These are phyloP conservation scores for Kentomonas sorsogonicus DNA, from an alignment of 208 protist genomes.

Conservation along the genomic window DNA sequence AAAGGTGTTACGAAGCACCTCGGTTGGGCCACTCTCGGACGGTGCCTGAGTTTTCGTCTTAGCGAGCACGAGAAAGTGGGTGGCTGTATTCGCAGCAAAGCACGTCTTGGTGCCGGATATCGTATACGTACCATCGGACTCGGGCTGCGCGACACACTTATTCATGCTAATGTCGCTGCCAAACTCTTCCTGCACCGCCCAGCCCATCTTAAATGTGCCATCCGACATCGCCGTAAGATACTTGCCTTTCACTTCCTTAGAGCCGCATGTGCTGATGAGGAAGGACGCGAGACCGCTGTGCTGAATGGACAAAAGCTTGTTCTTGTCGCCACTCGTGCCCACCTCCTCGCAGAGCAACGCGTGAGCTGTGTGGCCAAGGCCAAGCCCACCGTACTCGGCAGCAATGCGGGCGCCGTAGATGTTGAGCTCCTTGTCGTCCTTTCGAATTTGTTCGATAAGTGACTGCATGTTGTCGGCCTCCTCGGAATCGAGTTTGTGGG, in stretches of 20 bases:
- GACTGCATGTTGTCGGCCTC: slow-evolving; percentile 74
- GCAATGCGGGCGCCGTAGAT: slow-evolving; percentile 66
- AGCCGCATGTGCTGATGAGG: slow-evolving; percentile 57
- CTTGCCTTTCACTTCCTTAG: slow-evolving; percentile 74
- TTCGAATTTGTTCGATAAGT: slow-evolving; percentile 70
- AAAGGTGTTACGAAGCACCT: slow-evolving; percentile 58
- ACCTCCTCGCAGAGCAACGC: slow-evolving; percentile 77
- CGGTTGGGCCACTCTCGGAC: slow-evolving; percentile 47
- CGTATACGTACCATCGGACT: slow-evolving; percentile 34
- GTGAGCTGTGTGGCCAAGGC: slow-evolving; percentile 71
- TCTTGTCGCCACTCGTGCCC: slow-evolving; percentile 41
- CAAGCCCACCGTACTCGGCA: slow-evolving; percentile 77
- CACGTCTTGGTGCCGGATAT: slow-evolving; percentile 65
- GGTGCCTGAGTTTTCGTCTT: slow-evolving; percentile 63
- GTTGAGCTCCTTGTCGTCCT: slow-evolving; percentile 50
- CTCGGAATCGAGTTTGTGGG: slow-evolving; percentile 61
- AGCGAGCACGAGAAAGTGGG: slow-evolving; percentile 79
- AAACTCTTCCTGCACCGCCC: slow-evolving; percentile 62
- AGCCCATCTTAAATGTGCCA: slow-evolving; percentile 67
- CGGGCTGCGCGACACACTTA: slow-evolving; percentile 26
- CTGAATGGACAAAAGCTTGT: slow-evolving; percentile 47
- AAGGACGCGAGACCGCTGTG: slow-evolving; percentile 63
- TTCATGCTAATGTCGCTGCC: slow-evolving; percentile 87
- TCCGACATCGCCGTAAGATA: slow-evolving; percentile 87
- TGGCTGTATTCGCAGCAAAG: slow-evolving; percentile 41